Evolutionary conservation across 768 basidiomycete species (phyloP), one percentile per base, ranked within the genome.

Genomic region (Neoboletus brunneissimus): DNA sequence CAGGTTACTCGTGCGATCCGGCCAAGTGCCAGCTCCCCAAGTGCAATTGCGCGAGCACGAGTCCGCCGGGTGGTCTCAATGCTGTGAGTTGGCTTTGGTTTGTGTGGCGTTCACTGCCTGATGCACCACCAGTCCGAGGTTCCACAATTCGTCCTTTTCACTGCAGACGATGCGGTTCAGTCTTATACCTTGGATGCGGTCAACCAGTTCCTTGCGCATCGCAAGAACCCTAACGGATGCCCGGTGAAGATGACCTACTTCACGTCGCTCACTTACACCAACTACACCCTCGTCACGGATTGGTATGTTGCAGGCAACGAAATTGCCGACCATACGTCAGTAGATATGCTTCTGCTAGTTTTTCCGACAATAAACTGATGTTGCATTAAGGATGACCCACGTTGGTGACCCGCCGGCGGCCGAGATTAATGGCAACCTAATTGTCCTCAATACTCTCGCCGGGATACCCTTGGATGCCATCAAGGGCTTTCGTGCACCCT

Each of bases 211-310:
- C 42, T 44, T 35, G 52, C n/a, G 27, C 53, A 55, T 37, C 53
- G 32, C 34, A 54, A 18, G 16, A 44, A 44, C 20, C 52, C 34
- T 7, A 49, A 51, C 16, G 50, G 43, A 20, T 51, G 29, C 29
- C 11, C 51, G 9, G 15, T 34, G 32, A 54, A 54, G 32, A 55
- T 27, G 31, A 54, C 51, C 23, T 55, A 55, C 53, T 42, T 54
- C 16, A 54, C 54, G 10, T 55, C 54, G 6, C 54, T 55, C 18
- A 42, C 23, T n/a, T 55, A 54, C 40, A 55, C 54, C 1, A 53
- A 54, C 10, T 54, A 54, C 31, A 54, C 53, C n/a, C 34, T 43
- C 53, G 41, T 55, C 53, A 55, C 41, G 27, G 53, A 55, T 35
- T 55, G 41, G 54, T 55, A 55, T 8, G 32, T 55, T 12, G 32